Evolutionary conservation across 352 stramenopile species (phyloP), one percentile per base, ranked within the genome.

Genomic region (Pythium aristosporum): DNA sequence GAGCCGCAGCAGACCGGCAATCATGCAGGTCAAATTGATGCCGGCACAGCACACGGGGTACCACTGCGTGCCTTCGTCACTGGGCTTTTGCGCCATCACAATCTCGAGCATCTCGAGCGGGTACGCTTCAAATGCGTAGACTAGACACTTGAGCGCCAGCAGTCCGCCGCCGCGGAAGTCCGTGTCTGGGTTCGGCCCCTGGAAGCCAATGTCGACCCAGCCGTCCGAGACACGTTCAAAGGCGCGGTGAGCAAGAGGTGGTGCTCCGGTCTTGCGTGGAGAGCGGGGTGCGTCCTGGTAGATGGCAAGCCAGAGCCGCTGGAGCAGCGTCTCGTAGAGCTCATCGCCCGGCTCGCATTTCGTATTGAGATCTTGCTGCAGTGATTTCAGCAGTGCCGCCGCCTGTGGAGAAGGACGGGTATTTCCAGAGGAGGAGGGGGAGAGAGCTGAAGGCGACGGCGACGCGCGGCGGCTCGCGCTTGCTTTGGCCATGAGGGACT

Each of bases 1-100:
- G 10, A 96, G 72, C 39, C 83, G 68, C 48, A 94, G 50, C 21
- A 90, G 57, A 1, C 84, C 82, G 0, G 87, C 87, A 44, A 94
- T 67, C 51, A 96, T 74, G 61, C 87, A 94, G 47, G 85, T 93
- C 28, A 96, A 63, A 59, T 96, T 96, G 70, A 96, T 92, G 5
- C 83, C 87, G 0, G 87, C 87, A 5, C 91, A 85, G 64, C 82
- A 88, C 12, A 92, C 78, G 0, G 87, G 87, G 47, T 96, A 96
- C 83, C 85, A 94, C 48, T 82, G 82, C 46, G 72, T 87, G 4
- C 61, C 74, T 8, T 21, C n/a, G 6, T 69, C 65, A 3, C 68
- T 52, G 1, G 81, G 82, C 57, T 59, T 78, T 61, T 96, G 82
- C 2, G 63, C 64, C 13, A 67, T 56, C 20, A 90, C 66, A 34